These are phyloP conservation scores for Malus hybrid DNA, from an alignment of 331 rosid genomes.

Conservation along the genomic window DNA sequence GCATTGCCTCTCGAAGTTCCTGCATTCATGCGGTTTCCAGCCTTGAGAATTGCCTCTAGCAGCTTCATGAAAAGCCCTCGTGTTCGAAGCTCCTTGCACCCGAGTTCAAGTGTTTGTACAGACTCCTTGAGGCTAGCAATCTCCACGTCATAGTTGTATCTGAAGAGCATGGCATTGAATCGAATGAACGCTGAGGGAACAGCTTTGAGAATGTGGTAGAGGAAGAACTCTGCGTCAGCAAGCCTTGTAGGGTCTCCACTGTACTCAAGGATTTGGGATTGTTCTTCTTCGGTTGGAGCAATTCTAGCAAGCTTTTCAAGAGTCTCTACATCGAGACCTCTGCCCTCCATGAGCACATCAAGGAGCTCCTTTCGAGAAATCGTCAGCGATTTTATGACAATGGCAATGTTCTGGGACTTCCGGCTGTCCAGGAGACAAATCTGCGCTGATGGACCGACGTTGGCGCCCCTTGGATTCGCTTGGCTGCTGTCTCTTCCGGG, in stretches of 20 bases:
- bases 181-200: conserved; percentile 85
- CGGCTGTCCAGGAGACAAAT: conserved; percentile 57
- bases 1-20: conserved; percentile 97
- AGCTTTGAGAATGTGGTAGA: conserved; percentile 49
- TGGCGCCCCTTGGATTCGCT: conserved; percentile 17
- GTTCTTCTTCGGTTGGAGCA: conserved; percentile 69
- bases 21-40: conserved; percentile 93
- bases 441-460: conserved; percentile 20
- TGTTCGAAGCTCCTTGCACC: conserved; percentile 65
- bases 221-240: conserved; percentile 79
- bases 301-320: conserved; percentile 76
- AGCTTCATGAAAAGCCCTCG: conserved; percentile 81
- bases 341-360: conserved; percentile 65
- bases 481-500: conserved; percentile 27
- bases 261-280: conserved; percentile 46
- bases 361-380: conserved; percentile 50
- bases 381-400: conserved; percentile 61
- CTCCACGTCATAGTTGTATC: conserved; percentile 48
- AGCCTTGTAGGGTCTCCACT: conserved; percentile 56
- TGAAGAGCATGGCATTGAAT: conserved; percentile 67
- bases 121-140: conserved; percentile 51
- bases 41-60: conserved; percentile 89
- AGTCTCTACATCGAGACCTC: conserved; percentile 53
- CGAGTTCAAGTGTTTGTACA: conserved; percentile 55
- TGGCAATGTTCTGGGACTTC: conserved; percentile 84